Conservation (phyloP, 768 basidiomycete genomes). For the Termitomyces sp. region DNA sequence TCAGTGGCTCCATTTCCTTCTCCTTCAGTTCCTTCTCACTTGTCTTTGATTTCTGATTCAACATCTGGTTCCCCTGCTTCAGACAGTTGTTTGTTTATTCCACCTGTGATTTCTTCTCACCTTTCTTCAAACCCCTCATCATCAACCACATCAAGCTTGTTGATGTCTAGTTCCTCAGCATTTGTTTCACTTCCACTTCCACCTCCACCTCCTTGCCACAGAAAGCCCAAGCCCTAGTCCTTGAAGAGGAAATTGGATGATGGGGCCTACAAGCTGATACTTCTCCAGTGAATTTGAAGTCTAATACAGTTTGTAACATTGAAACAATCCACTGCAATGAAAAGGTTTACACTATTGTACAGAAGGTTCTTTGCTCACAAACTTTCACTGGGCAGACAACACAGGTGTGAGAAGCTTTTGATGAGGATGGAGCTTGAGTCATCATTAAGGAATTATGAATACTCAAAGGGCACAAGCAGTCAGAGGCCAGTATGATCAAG, state of each 20-base stretch:
- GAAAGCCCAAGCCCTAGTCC: background rate
- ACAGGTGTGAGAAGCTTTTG: background rate
- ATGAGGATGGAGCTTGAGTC: background rate
- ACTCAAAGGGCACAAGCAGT: background rate
- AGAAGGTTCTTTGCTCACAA: background rate
- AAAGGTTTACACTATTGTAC: background rate
- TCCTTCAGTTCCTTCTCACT: background rate
- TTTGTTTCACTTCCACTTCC: background rate
- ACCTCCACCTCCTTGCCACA: background rate
- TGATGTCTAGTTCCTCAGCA: background rate
- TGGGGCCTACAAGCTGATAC: background rate
- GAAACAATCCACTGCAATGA: background rate
- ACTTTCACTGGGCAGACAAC: background rate
- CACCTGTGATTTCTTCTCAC: background rate
- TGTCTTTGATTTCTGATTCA: background rate
- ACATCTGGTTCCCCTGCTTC: background rate
- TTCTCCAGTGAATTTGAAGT: background rate
- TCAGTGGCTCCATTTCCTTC: background rate
- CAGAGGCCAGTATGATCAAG: background rate
- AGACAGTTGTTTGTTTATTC: background rate
- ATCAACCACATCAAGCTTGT: background rate
- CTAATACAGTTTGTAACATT: background rate
- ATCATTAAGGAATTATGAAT: conserved; percentile 1
- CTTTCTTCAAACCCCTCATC: background rate
- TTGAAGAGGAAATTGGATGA: background rate